Percentiles rank a stretch among this genome's conserved stretches.
Evolutionary conservation across 2,329 filamentous ascomycete genomes (phyloP).

Genomic region (Colletotrichum sansevieriae): DNA sequence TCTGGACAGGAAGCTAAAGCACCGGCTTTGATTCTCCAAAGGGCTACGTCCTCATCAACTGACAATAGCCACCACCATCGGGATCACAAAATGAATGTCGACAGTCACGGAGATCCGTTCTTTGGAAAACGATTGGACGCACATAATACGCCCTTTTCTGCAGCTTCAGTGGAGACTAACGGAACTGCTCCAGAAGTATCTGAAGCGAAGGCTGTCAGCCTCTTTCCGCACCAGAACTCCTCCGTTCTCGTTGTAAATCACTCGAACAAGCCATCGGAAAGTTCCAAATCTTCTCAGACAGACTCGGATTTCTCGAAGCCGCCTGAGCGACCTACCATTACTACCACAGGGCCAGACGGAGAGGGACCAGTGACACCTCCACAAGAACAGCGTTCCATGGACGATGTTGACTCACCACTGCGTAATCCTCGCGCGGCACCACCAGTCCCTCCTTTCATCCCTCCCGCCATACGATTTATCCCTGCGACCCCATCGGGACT

Average conservation of each 20-base stretch:
- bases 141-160: conserved; percentile 73
- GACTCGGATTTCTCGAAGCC: conserved; percentile 45
- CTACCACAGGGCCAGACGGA: conserved; percentile 55
- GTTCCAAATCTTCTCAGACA: conserved; percentile 53
- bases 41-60: conserved; percentile 52
- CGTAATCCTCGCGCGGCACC: conserved; percentile 70
- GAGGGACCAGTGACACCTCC: conserved; percentile 64
- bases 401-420: conserved; percentile 72
- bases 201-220: conserved; percentile 72
- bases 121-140: conserved; percentile 66
- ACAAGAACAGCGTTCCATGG: conserved; percentile 61
- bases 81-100: conserved; percentile 55
- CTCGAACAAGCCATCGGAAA: conserved; percentile 63
- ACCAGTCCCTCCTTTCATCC: conserved; percentile 63
- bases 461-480: conserved; percentile 69
- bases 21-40: conserved; percentile 48
- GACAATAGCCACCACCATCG: conserved; percentile 48
- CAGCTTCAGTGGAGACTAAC: conserved; percentile 71
- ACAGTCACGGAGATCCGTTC: conserved; percentile 66
- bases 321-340: conserved; percentile 53
- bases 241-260: conserved; percentile 73
- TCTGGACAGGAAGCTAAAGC: conserved; percentile 45
- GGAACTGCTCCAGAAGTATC: conserved; percentile 73
- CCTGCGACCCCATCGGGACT: conserved; percentile 72
- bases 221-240: conserved; percentile 74